Evolutionary conservation across 2,329 filamentous ascomycete species (phyloP), one percentile per base, ranked within the genome.

Genomic region (Triangularia verruculosa): DNA sequence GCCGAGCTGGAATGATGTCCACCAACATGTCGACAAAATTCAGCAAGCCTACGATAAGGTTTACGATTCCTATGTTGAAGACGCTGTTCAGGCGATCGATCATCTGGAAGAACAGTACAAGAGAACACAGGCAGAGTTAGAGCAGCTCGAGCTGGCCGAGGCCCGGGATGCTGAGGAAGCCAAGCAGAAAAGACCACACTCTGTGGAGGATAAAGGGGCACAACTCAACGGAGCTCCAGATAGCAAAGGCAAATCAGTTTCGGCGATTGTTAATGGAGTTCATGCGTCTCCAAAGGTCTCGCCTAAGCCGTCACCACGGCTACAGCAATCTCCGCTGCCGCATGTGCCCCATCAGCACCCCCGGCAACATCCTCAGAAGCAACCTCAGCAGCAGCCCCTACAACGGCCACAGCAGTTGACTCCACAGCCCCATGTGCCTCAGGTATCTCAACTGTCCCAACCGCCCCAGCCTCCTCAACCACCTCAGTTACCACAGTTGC

Each of bases 21-120:
- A 83, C 61, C 82, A 88, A 67, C 86, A 92, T 74, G 75, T 83
- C 27, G 85, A 89, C 57, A 86, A 89, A 67, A 80, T 96, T 1
- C 90, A 90, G 1, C 79, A 82, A 27, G 78, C 97, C 53, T 84
- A 96, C 56, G 82, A 89, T 63, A 86, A 89, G 67, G 81, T 97
- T 1, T 96, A 95, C 73, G 82, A 85, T 12, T 83, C 86, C 66
- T 97, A 96, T 74, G 84, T 88, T 67, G 86, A 89, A 54, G 80
- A 88, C 52, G 80, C 89, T 57, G 83, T 92, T n/a, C 79, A 80
- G 62, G 84, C 89, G 71, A 91, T 97, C 64, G 82, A 84, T 64
- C 85, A 90, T 61, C 89, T 95, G 66, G 93, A 97, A 78, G 82
- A 81, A 64, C 82, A 80, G 59, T 90, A 81, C 43, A 82, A 82